phyloP scores from a whole-genome alignment of 2,329 filamentous ascomycete genomes.

The Cladosporium sp. region DNA sequence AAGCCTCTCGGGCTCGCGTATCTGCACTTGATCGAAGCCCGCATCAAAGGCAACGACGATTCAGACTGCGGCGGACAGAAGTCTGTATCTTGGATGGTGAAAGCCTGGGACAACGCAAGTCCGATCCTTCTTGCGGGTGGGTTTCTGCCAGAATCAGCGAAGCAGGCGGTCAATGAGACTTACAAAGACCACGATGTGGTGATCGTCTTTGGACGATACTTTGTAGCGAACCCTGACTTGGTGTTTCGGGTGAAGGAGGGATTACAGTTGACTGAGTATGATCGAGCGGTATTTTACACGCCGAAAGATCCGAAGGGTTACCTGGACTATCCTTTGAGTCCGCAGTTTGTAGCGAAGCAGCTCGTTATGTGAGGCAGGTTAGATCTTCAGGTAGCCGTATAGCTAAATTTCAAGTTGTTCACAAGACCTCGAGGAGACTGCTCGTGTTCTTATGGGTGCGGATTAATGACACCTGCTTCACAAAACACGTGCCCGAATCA shows the following conservation, averaged over 20 bases:
- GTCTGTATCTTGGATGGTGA: constrained; percentile 41
- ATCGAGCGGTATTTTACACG: constrained; percentile 43
- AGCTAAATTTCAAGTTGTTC: too few species aligned
- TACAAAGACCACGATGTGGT: constrained; percentile 40
- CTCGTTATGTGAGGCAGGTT: too few species aligned
- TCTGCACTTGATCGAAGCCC: constrained; percentile 56
- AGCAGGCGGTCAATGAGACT: constrained; percentile 24
- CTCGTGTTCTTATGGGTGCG: too few species aligned
- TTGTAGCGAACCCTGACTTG: constrained; percentile 48
- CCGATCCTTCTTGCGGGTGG: constrained; percentile 50
- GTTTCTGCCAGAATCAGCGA: constrained; percentile 38
- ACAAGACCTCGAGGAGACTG: too few species aligned
- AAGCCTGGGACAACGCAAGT: constrained; percentile 41
- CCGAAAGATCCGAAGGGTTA: constrained; percentile 36
- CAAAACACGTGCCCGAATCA: too few species aligned
- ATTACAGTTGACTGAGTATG: constrained; percentile 39
- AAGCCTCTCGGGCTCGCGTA: constrained; percentile 52
- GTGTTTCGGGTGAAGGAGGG: constrained; percentile 41
- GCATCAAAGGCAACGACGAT: constrained; percentile 42
- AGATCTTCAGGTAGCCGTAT: too few species aligned
- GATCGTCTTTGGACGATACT: constrained; percentile 47
- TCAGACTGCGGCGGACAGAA: constrained; percentile 32
- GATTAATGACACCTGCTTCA: too few species aligned
- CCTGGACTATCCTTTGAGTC: constrained; percentile 36
- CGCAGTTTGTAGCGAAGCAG: constrained; percentile 15